A percentile compares a stretch with the other conserved stretches of the same genome.
Conservation (phyloP, 768 basidiomycete species). For the Baorangia bicolor region DNA sequence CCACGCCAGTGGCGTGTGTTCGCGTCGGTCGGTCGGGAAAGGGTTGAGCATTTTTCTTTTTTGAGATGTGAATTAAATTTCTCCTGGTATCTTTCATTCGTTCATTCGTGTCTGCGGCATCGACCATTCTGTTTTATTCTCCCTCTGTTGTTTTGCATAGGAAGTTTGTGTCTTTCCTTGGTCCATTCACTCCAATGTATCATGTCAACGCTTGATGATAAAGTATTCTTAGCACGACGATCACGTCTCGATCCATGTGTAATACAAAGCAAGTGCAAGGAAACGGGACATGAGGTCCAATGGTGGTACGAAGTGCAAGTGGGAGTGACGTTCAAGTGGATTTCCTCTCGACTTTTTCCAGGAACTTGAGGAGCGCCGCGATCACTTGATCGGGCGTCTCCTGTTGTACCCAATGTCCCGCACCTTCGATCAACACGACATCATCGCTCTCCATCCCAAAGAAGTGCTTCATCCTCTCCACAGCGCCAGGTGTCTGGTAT, state of each 20-base stretch:
- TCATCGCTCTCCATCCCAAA: conserved; percentile 41
- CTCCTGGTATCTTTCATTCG: not conserved
- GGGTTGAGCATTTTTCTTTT: not conserved
- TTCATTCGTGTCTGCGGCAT: conserved; percentile 6
- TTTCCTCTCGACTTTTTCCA: conserved; percentile 25
- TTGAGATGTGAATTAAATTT: conserved; percentile 10
- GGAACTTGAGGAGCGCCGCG: conserved; percentile 40
- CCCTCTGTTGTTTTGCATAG: conserved; percentile 30
- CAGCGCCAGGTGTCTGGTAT: conserved; percentile 51
- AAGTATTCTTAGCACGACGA: conserved; percentile 18
- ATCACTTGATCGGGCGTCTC: conserved; percentile 48
- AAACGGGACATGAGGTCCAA: not conserved
- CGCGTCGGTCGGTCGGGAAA: not conserved
- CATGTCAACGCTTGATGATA: conserved; percentile 16
- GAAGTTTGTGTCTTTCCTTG: conserved; percentile 4
- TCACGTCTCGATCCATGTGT: conserved; percentile 10
- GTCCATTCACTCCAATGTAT: conserved; percentile 26
- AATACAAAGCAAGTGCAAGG: conserved; percentile 5
- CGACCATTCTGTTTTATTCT: conserved; percentile 1
- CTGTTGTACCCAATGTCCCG: conserved; percentile 68
- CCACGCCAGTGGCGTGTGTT: not conserved
- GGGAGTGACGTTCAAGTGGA: not conserved
- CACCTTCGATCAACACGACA: conserved; percentile 51
- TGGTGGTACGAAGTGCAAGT: not conserved
- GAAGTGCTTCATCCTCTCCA: conserved; percentile 40